Conservation (phyloP, 106 monocot species). For the Phalaenopsis aphrodite region DNA sequence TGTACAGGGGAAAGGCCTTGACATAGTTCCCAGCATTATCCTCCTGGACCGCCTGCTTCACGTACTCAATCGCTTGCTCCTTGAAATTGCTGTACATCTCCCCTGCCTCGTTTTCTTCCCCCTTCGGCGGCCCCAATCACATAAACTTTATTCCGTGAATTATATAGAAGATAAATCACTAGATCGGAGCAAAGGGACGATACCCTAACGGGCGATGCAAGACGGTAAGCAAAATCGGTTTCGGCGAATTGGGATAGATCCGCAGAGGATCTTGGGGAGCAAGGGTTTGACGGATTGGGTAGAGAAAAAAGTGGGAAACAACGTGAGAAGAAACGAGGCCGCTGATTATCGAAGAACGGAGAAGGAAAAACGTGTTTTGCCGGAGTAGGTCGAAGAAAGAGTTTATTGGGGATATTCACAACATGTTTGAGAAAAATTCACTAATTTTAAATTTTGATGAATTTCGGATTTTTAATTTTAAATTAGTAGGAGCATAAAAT, state of each 20-base stretch:
- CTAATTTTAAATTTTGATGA: too few species aligned
- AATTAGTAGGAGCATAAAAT: too few species aligned
- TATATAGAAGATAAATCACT: not conserved
- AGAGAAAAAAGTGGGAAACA: not conserved
- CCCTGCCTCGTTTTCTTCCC: not conserved
- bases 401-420: not conserved
- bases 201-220: not conserved
- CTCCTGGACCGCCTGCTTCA: constrained; percentile 76
- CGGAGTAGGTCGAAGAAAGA: not conserved
- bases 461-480: too few species aligned
- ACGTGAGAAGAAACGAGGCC: not conserved
- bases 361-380: not conserved
- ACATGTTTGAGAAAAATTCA: too few species aligned
- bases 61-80: constrained; percentile 90
- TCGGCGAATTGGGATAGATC: not conserved
- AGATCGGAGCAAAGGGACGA: not conserved
- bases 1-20: constrained; percentile 78
- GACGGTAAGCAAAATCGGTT: not conserved
- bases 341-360: not conserved
- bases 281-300: not conserved
- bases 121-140: not conserved
- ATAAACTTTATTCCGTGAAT: not conserved
- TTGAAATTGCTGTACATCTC: constrained; percentile 53
- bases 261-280: not conserved
- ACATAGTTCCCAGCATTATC: constrained; percentile 83